These are phyloP conservation scores for Alternaria conjuncta DNA, from an alignment of 2,329 filamentous ascomycete genomes.

Conservation along the genomic window DNA sequence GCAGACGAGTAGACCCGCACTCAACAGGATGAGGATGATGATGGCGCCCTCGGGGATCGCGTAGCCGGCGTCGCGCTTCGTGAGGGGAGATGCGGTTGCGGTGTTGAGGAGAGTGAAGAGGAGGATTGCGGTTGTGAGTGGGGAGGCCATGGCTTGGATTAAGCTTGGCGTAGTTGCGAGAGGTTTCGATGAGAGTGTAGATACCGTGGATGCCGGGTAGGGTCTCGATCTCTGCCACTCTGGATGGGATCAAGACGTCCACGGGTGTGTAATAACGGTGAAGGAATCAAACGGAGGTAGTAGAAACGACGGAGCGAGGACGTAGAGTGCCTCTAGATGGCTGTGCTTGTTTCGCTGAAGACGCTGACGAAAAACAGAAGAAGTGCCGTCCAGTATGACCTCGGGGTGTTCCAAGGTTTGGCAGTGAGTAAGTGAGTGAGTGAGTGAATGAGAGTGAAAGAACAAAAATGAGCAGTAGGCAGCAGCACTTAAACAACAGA, in stretches of 20 bases:
- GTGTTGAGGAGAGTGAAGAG: neutral
- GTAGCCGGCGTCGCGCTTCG: constrained; percentile 24
- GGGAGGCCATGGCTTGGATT: neutral
- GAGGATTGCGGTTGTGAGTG: neutral
- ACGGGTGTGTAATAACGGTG: neutral
- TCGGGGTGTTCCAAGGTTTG: neutral
- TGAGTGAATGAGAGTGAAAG: neutral
- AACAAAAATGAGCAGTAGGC: neutral
- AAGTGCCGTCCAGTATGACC: neutral
- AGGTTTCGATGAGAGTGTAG: neutral
- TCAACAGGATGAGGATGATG: constrained; percentile 28
- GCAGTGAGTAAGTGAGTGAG: neutral
- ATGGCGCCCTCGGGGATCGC: constrained; percentile 21
- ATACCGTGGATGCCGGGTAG: neutral
- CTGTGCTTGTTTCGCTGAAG: neutral
- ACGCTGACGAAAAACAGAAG: neutral
- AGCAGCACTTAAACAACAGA: neutral
- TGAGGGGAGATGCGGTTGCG: constrained; percentile 4
- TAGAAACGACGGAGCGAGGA: neutral
- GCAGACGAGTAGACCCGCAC: constrained; percentile 19
- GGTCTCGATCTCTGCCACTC: neutral
- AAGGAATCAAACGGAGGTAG: neutral
- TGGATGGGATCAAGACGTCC: neutral
- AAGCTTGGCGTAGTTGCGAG: neutral
- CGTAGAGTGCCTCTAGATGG: neutral